Evolutionary conservation across 306 rosid species (phyloP), one percentile per base, ranked within the genome.

Genomic region (Vigna unguiculata): DNA sequence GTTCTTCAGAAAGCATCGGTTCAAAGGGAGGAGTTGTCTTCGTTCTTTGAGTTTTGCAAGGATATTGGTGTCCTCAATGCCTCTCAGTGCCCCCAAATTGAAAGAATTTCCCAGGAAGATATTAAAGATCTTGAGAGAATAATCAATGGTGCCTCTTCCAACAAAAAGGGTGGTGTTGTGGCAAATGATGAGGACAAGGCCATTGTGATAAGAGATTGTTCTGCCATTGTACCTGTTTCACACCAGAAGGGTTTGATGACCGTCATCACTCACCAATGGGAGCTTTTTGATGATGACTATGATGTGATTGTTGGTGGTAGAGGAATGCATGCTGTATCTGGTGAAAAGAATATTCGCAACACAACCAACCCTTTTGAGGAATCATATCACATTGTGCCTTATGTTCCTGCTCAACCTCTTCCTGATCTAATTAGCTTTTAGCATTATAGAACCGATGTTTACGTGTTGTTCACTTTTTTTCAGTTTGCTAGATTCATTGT

Each of bases 391-490:
- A 16, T 83, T 7, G 82, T 72, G 5, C 79, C 88, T 58, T 46
- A 67, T 40, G 8, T 22, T 19, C 68, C 72, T 67, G 78, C 46
- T 54, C 89, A 62, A 40, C 71, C 30, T 77, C 85, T 91, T 86
- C 96, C 97, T 13, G 96, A 93, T 72, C 82, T 93, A 59, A 93
- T 91, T 86, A 88, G 89, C 80, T 84, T 90, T 19, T 91, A 87
- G 94, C 38, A 62, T 52, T 20, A 53, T 80, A 72, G 83, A 30
- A 55, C 36, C 22, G 7, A 43, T 51, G 47, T 63, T 30, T 30
- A 14, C 46, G 15, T 74, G 9, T 72, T 82, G 45, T 66, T 74
- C 45, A 24, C 46, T 34, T 53, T 28, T 28, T 24, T 67, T 41
- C 58, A 49, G 7, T 19, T 53, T 15, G 25, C 32, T 21, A 66